Conservation (phyloP, 2,329 filamentous ascomycete genomes). For the Aspergillaceae sp. region DNA sequence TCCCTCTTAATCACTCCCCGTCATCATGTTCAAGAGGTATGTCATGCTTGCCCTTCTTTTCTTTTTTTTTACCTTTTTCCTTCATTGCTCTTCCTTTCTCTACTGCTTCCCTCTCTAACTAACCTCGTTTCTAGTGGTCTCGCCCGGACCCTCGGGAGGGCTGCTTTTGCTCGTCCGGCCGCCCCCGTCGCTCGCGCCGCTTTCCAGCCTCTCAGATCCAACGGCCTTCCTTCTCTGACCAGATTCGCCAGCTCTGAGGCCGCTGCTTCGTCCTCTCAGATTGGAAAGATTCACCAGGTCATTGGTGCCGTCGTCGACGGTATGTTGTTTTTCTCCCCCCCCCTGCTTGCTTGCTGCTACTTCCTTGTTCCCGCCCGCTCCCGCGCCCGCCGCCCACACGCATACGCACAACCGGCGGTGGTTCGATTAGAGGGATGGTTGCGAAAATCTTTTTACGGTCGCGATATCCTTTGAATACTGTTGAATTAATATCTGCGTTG, state of each 20-base stretch:
- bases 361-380: too few species aligned
- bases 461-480: conserved; percentile 21
- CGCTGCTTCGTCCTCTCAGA: conserved; percentile 22
- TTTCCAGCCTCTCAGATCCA: conserved; percentile 50
- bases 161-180: conserved; percentile 49
- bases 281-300: conserved; percentile 67
- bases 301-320: conserved; percentile 99
- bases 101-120: conserved; percentile 22
- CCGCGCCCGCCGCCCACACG: too few species aligned
- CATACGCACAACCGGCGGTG: too few species aligned
- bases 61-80: conserved; percentile 9
- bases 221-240: conserved; percentile 51
- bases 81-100: conserved; percentile 3
- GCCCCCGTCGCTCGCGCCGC: conserved; percentile 46
- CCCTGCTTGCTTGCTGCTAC: too few species aligned
- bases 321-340: conserved; percentile 42
- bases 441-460: conserved; percentile 38
- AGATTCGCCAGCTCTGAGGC: conserved; percentile 55
- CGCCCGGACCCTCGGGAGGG: conserved; percentile 56
- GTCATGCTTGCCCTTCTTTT: conserved; percentile 17
- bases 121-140: conserved; percentile 47
- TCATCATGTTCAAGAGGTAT: conserved; percentile 56
- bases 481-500: conserved; percentile 6
- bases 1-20: conserved; percentile 36
- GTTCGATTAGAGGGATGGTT: conserved; percentile 7